Conservation (phyloP, 768 basidiomycete species). For the Pulveroboletus sp. region DNA sequence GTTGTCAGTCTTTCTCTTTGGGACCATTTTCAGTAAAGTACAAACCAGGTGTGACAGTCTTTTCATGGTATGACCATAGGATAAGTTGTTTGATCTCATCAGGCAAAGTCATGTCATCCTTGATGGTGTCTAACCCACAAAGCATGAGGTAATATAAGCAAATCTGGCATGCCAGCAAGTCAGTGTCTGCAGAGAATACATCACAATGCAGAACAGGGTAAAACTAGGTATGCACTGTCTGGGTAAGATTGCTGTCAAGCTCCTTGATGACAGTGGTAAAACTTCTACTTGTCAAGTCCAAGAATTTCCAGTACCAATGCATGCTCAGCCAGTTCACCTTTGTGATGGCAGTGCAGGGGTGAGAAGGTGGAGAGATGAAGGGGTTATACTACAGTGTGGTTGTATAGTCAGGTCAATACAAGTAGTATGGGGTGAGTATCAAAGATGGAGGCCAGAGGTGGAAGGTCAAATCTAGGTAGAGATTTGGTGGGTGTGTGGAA, state of each 20-base stretch:
- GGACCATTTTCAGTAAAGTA: constrained; percentile 77
- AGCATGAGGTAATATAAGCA: no score
- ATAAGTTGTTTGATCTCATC: constrained; percentile 83
- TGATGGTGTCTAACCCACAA: constrained; percentile 95
- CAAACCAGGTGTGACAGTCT: constrained; percentile 82
- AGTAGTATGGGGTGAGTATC: no score
- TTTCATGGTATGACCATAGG: constrained; percentile 75
- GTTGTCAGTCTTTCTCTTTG: constrained; percentile 80
- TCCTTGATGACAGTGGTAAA: constrained; percentile 94
- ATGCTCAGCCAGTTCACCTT: no score
- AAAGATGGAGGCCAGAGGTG: no score
- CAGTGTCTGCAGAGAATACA: not conserved
- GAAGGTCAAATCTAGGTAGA: no score
- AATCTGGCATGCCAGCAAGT: no score
- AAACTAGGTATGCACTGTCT: constrained; percentile 60
- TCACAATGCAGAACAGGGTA: not conserved
- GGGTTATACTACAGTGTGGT: no score
- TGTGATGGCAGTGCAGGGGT: no score
- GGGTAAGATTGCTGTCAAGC: constrained; percentile 88
- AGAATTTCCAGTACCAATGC: constrained; percentile 84
- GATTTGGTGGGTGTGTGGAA: no score
- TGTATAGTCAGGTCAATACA: no score
- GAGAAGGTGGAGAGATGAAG: no score
- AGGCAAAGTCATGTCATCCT: constrained; percentile 96
- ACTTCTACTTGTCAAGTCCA: constrained; percentile 85